Base-by-base conservation (phyloP, 495 filamentous ascomycete genomes). In the Annulohypoxylon bovei region DNA sequence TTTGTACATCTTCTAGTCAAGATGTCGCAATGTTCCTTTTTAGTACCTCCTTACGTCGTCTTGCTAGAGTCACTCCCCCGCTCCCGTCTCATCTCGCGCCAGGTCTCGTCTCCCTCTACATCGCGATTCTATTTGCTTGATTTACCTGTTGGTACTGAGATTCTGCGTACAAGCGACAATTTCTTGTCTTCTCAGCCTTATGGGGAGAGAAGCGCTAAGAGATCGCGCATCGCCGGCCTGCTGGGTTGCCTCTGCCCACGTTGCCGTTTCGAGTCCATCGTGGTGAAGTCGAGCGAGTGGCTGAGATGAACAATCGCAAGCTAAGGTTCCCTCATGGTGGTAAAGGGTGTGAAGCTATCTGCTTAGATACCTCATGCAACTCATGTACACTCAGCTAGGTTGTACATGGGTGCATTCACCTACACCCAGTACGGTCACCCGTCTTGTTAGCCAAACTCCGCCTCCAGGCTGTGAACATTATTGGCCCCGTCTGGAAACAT, bases 391-490 rank as follows among this genome's bases (percentile, higher is more conserved):
- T 56, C 65, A 60, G 46, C 44, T 18, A 25, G 11, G n/a, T 42
- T 23, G 44, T 53, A 30, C 49, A 53, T 53, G 30, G 32, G 35
- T 23, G 47, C 57, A 55, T 49, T 67, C 64, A 72, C 70, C 65
- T 73, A 33, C 47, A 67, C 70, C 61, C 49, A 61, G 65, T 65
- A 65, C 61, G 66, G 62, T 75, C 72, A 68, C 61, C 60, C 61
- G 62, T 72, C 63, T 65, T 59, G 49, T 50, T 66, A 71, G 73
- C 55, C 61, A 68, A 68, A 69, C 75, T 70, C 68, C 73, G 75
- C 75, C 73, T 63, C 68, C 66, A 60, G 70, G 72, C 62, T 67
- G 65, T 70, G 72, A 52, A 64, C n/a, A 46, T 40, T 50, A 75
- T 70, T 73, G 71, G 69, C 30, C 46, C 50, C 65, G 12, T 59